Conservation (phyloP, 1,284 basidiomycete species). For the Omphalotus olearius region DNA sequence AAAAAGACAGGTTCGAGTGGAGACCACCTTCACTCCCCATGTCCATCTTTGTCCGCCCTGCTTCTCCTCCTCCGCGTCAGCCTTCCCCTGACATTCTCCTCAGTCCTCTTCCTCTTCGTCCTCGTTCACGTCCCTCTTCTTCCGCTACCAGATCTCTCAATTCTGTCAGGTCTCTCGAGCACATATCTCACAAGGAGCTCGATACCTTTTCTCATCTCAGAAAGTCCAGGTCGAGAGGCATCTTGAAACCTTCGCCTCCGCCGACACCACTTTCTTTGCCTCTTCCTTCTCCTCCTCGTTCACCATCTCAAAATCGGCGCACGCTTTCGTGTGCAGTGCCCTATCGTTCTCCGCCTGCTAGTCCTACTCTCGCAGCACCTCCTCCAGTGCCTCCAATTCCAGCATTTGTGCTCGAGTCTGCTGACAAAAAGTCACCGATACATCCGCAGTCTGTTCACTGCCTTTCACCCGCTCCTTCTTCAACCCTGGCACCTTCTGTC, state of each 20-base stretch:
- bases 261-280: neutral
- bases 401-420: neutral
- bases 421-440: neutral
- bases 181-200: too few species aligned
- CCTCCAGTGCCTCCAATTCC: conserved; percentile 13
- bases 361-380: conserved; percentile 4
- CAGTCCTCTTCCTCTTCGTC: conserved; percentile 30
- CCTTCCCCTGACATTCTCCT: conserved; percentile 34
- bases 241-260: conserved; percentile 4
- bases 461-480: neutral
- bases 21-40: conserved; percentile 14
- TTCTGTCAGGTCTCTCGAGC: too few species aligned
- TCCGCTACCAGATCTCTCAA: neutral
- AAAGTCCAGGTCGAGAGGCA: conserved; percentile 1
- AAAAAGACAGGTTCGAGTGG: neutral
- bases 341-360: conserved; percentile 11
- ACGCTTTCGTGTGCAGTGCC: conserved; percentile 3
- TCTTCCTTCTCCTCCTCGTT: neutral
- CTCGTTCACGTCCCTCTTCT: conserved; percentile 20
- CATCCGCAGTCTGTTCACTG: neutral
- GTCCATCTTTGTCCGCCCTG: conserved; percentile 32
- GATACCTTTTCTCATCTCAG: too few species aligned
- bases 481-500: neutral
- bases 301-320: neutral
- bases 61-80: conserved; percentile 40